These are phyloP conservation scores for thale cress (Arabidopsis thaliana) DNA, from an alignment of 345 rosid species.

Conservation along the genomic window DNA sequence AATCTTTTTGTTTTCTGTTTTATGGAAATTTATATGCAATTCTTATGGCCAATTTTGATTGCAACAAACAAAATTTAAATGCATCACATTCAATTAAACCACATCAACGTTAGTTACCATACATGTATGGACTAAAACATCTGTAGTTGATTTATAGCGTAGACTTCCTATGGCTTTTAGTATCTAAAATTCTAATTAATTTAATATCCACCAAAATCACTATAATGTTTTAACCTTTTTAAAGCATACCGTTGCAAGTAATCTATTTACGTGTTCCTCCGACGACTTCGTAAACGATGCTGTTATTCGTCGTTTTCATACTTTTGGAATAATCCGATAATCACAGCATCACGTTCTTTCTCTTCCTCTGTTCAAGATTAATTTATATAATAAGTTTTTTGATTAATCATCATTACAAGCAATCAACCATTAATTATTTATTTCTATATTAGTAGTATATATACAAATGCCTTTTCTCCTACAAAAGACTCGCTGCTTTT, in stretches of 20 bases:
- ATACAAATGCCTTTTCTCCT: neutral
- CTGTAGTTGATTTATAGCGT: neutral
- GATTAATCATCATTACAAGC: conserved; percentile 35
- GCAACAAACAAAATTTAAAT: neutral
- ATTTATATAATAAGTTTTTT: conserved; percentile 6
- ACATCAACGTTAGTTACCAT: neutral
- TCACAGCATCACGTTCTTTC: conserved; percentile 20
- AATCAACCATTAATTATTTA: neutral
- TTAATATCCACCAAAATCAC: neutral
- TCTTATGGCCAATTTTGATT: neutral
- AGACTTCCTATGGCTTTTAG: neutral
- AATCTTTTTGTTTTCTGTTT: neutral
- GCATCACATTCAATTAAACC: neutral
- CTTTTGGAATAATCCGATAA: conserved; percentile 12
- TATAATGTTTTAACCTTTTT: neutral
- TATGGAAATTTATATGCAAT: conserved; percentile 1
- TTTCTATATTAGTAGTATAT: neutral
- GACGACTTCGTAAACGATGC: conserved; percentile 41
- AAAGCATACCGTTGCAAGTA: neutral
- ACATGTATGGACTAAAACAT: conserved; percentile 4
- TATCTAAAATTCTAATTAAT: neutral
- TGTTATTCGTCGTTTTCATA: conserved; percentile 38
- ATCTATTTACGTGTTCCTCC: conserved; percentile 24
- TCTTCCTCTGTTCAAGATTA: conserved; percentile 8
- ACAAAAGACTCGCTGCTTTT: conserved; percentile 15